phyloP scores from a whole-genome alignment of 1,284 basidiomycete species.

The Irpex sp. region DNA sequence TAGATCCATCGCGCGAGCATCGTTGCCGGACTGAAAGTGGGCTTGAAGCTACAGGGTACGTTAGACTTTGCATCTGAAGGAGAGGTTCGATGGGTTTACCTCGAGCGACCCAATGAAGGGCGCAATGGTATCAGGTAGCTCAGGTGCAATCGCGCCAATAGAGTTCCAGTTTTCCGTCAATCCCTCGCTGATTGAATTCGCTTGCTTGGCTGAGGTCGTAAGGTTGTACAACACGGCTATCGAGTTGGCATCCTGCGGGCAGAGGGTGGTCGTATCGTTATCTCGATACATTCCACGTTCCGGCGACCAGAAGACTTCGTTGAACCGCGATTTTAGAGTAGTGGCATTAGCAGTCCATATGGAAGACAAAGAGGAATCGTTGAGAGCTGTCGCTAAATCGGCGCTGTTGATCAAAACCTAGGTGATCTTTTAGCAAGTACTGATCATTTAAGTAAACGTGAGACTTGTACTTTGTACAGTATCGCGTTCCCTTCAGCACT shows the following conservation, averaged over 20 bases:
- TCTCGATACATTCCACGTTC: constrained; percentile 43
- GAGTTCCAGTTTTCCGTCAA: constrained; percentile 46
- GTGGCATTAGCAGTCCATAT: constrained; percentile 40
- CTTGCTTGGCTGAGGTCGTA: constrained; percentile 37
- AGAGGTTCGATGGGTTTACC: constrained; percentile 23
- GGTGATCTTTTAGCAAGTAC: background rate
- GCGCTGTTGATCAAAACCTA: constrained; percentile 44
- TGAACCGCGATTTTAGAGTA: constrained; percentile 38
- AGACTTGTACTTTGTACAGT: constrained; percentile 35
- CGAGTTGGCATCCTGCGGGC: constrained; percentile 50
- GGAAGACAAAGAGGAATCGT: constrained; percentile 29
- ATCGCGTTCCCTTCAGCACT: constrained; percentile 49
- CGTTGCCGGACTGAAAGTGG: constrained; percentile 46
- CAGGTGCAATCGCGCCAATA: constrained; percentile 44
- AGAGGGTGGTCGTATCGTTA: constrained; percentile 38
- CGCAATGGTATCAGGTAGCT: constrained; percentile 48
- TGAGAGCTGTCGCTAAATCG: constrained; percentile 42
- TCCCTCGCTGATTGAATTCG: constrained; percentile 37
- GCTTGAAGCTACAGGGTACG: constrained; percentile 38
- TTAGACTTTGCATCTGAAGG: background rate
- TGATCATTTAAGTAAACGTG: background rate
- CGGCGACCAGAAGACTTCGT: constrained; percentile 41
- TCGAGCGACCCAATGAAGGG: constrained; percentile 51
- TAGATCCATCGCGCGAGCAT: constrained; percentile 44
- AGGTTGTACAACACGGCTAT: constrained; percentile 48